Evolutionary conservation across 140 eudicot genomes (phyloP).

Genomic region (Erigeron philadelphicus): DNA sequence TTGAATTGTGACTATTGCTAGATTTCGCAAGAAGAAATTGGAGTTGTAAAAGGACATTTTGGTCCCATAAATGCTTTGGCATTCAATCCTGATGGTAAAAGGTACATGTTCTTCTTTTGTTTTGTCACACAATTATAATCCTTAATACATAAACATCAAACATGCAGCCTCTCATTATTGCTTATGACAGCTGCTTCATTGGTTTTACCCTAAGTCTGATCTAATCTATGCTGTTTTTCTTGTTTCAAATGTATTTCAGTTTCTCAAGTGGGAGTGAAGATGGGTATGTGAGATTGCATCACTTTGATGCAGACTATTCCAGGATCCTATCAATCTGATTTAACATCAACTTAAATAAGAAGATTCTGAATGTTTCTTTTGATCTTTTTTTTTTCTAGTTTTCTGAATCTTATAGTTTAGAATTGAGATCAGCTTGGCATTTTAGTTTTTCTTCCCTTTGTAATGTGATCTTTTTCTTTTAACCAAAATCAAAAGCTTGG

Average conservation of each 20-base stretch:
- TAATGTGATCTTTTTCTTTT: too few relatives aligned
- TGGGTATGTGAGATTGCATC: conserved; percentile 77
- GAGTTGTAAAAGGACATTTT: conserved; percentile 93
- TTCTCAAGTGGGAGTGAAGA: conserved; percentile 90
- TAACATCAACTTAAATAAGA: background rate
- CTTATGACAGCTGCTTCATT: background rate
- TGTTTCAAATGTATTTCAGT: conserved; percentile 21
- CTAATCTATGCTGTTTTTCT: background rate
- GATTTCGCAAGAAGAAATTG: conserved; percentile 81
- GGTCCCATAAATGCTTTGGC: conserved; percentile 98
- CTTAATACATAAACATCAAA: background rate
- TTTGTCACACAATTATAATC: too few relatives aligned
- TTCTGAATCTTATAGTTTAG: too few relatives aligned
- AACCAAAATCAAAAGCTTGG: too few relatives aligned
- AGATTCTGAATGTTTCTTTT: too few relatives aligned
- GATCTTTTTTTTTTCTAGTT: too few relatives aligned
- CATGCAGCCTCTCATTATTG: background rate
- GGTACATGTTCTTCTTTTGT: conserved; percentile 32
- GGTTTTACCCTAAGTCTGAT: background rate
- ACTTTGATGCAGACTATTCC: conserved; percentile 72
- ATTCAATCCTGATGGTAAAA: conserved; percentile 91
- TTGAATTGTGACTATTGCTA: conserved; percentile 15
- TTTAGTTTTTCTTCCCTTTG: too few relatives aligned
- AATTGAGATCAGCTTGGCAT: too few relatives aligned
- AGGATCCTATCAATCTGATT: conserved; percentile 36